Conservation (phyloP, 768 basidiomycete genomes). For the Collybiopsis confluens region DNA sequence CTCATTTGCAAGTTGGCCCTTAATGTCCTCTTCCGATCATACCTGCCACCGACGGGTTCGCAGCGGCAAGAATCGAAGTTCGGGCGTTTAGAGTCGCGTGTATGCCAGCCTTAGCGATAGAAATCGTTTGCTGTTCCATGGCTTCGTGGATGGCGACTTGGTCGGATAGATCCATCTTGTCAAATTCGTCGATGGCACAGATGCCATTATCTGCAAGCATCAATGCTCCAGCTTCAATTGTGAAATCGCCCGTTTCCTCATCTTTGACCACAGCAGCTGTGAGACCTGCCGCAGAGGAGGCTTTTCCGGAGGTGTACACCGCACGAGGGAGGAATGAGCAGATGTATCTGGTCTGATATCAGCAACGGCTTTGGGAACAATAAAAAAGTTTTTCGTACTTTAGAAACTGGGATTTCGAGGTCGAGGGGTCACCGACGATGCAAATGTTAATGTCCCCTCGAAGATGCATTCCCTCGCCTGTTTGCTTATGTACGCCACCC, state of each 20-base stretch:
- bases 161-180: slow-evolving; percentile 99
- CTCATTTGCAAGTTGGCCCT: slow-evolving; percentile 96
- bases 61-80: slow-evolving; percentile 95
- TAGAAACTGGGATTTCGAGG: slow-evolving; percentile 97
- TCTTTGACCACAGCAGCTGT: slow-evolving; percentile 98
- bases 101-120: slow-evolving; percentile 98
- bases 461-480: slow-evolving; percentile 94
- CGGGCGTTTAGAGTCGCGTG: slow-evolving; percentile 97
- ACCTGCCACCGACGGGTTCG: slow-evolving; percentile 95
- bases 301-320: slow-evolving; percentile 99
- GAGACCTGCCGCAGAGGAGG: slow-evolving; percentile 96
- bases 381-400: slow-evolving; percentile 54
- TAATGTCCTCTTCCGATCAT: slow-evolving; percentile 90
- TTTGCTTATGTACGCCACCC: slow-evolving; percentile 98
- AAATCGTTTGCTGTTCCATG: slow-evolving; percentile 99
- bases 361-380: too few species aligned
- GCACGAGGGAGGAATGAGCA: slow-evolving; percentile 97
- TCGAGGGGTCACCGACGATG: slow-evolving; percentile 95
- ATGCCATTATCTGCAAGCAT: slow-evolving; percentile 99
- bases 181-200: slow-evolving; percentile 99
- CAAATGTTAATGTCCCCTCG: slow-evolving; percentile 98
- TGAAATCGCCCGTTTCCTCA: slow-evolving; percentile 98
- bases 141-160: slow-evolving; percentile 99
- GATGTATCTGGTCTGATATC: slow-evolving; percentile 64
- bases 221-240: slow-evolving; percentile 97